Evolutionary conservation across 1,284 basidiomycete genomes (phyloP), one percentile per base, ranked within the genome.

Genomic region (Clitocybe nebularis): DNA sequence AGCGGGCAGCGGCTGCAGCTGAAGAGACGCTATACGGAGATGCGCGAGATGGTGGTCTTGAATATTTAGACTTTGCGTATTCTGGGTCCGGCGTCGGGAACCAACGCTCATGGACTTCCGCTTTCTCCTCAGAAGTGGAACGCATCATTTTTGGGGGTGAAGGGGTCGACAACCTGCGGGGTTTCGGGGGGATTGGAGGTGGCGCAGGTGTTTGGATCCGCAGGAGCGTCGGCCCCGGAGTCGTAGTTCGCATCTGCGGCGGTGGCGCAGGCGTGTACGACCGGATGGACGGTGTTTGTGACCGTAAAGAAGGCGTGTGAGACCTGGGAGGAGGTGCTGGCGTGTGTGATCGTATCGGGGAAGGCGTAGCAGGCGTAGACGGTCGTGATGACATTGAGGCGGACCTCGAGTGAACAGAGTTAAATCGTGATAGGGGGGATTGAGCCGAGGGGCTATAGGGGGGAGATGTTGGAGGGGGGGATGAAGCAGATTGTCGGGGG

Each of bases 51-150:
- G 54, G 46, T 23, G 55, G 52, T 23, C 48, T 42, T n/a, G 39
- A 22, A 41, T 29, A 41, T 25, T 43, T 47, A 32, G 43, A 49
- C 19, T 43, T 45, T 17, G 36, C 36, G 14, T 42, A 44, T 24
- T 16, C 48, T 22, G 56, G 46, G 36, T 51, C 50, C 10, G 50
- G 44, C 10, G 69, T 66, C 3, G 74, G 75, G 39, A 77, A 63
- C 76, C 77, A 77, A 26, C 71, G 66, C 52, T 78, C 70, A 39
- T 72, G 75, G 26, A 74, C 62, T 28, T 66, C 59, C 13, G 61
- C 60, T 55, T 72, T 75, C 61, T 79, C 76, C 49, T 77, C 76
- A 29, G 75, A 75, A 43, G 72, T 62, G 22, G 71, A 70, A 38
- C 75, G 67, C 32, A 58, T 52, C 55, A 75, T 69, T 63, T 71